Conservation (phyloP, 176 grass and related monocot genomes). For the Carex myosuroides region DNA sequence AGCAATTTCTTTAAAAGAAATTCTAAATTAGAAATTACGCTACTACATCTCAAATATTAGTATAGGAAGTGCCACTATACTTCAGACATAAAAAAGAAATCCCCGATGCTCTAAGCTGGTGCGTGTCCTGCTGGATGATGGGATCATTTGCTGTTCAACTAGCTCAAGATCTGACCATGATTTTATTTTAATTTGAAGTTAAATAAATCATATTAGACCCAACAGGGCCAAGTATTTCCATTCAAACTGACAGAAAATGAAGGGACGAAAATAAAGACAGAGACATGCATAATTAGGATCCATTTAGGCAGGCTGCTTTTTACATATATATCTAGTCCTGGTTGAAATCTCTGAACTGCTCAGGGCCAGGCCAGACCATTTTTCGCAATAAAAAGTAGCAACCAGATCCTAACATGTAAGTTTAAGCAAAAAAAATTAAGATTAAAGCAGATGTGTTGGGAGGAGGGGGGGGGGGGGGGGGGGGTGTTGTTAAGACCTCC, state of each 20-base stretch:
- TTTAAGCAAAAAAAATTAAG: neutral
- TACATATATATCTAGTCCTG: neutral
- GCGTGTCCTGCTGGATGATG: neutral
- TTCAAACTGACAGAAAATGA: neutral
- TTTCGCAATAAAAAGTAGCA: slow-evolving; percentile 7
- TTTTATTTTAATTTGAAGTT: neutral
- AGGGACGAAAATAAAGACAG: neutral
- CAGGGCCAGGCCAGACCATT: neutral
- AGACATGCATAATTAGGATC: neutral
- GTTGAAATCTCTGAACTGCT: neutral
- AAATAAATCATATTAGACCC: neutral
- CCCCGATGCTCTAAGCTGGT: neutral
- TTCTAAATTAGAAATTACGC: too few species aligned
- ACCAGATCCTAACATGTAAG: neutral
- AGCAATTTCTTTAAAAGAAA: too few species aligned
- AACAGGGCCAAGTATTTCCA: neutral
- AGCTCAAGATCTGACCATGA: neutral
- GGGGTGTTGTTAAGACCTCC: slow-evolving; percentile 39
- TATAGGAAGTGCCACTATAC: too few species aligned
- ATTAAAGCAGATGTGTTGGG: neutral
- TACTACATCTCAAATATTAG: too few species aligned
- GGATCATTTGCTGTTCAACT: neutral
- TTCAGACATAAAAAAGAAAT: too few species aligned
- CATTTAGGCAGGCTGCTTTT: neutral
- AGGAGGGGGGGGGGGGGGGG: neutral